A percentile compares a stretch with the other conserved stretches of the same genome.
phyloP scores from a whole-genome alignment of 768 basidiomycete genomes.

The Lentinula aciculospora region DNA sequence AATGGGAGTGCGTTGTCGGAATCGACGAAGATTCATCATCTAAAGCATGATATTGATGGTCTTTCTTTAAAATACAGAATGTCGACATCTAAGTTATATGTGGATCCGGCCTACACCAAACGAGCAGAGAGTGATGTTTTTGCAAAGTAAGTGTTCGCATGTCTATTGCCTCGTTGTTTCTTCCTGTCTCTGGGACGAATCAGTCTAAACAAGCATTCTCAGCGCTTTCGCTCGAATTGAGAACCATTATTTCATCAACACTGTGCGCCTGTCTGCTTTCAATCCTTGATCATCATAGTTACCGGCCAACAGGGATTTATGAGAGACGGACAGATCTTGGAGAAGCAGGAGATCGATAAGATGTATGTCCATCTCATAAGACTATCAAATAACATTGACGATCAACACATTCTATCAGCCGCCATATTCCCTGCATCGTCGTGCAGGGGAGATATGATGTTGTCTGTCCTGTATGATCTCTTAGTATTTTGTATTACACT shows the following conservation, averaged over 20 bases:
- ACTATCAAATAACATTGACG: background rate
- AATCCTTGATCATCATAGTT: background rate
- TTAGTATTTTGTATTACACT: background rate
- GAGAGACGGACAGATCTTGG: constrained; percentile 83
- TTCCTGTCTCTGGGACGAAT: constrained; percentile 3
- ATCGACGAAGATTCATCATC: background rate
- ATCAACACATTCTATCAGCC: constrained; percentile 38
- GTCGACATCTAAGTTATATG: constrained; percentile 69
- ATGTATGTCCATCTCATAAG: constrained; percentile 45
- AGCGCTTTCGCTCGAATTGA: constrained; percentile 87
- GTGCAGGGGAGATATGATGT: constrained; percentile 89
- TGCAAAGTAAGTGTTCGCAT: constrained; percentile 52
- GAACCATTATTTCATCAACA: constrained; percentile 87
- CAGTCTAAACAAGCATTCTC: constrained; percentile 5
- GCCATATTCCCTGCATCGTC: constrained; percentile 79
- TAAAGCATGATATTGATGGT: background rate
- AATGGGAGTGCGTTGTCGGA: constrained; percentile 76
- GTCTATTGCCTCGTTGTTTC: constrained; percentile 4
- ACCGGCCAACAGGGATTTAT: constrained; percentile 64
- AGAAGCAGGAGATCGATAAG: constrained; percentile 79
- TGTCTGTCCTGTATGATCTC: constrained; percentile 69
- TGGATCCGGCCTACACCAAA: constrained; percentile 64
- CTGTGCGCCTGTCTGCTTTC: constrained; percentile 28
- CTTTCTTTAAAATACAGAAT: constrained; percentile 44
- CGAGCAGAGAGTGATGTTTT: constrained; percentile 69